A percentile compares a stretch with the other conserved stretches of the same genome.
These are phyloP conservation scores for Neltuma alba DNA, from an alignment of 306 rosid genomes.

Conservation along the genomic window DNA sequence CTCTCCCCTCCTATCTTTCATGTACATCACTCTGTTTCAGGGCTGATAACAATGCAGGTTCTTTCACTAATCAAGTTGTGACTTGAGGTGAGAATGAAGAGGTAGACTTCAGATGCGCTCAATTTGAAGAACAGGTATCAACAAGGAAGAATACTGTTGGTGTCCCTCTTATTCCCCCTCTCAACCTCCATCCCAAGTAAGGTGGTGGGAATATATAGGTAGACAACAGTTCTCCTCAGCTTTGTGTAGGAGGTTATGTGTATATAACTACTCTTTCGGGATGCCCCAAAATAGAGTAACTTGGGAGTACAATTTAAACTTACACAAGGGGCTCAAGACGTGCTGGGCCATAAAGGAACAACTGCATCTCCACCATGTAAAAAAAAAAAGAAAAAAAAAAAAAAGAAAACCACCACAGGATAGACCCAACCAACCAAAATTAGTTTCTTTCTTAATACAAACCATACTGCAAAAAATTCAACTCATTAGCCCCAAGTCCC, in stretches of 20 bases:
- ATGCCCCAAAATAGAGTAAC: background rate
- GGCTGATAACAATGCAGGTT: background rate
- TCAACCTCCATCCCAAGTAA: background rate
- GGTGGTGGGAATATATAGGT: background rate
- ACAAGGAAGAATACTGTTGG: background rate
- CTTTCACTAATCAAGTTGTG: background rate
- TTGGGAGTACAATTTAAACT: background rate
- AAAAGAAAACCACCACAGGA: too few species aligned
- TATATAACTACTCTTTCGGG: background rate
- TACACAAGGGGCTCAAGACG: background rate
- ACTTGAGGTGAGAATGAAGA: background rate
- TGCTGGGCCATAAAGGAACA: background rate
- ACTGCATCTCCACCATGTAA: background rate
- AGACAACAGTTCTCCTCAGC: background rate
- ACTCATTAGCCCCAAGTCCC: background rate
- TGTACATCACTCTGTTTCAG: background rate
- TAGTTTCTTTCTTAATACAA: background rate
- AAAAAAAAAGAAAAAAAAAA: background rate
- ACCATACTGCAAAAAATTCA: background rate
- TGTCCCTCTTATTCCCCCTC: background rate
- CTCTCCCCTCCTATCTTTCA: background rate
- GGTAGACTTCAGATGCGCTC: background rate
- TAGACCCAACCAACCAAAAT: background rate
- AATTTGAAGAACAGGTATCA: background rate
- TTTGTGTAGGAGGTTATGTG: background rate